Conservation (phyloP, 257 asterid genomes). For the Galeopsis tetrahit region DNA sequence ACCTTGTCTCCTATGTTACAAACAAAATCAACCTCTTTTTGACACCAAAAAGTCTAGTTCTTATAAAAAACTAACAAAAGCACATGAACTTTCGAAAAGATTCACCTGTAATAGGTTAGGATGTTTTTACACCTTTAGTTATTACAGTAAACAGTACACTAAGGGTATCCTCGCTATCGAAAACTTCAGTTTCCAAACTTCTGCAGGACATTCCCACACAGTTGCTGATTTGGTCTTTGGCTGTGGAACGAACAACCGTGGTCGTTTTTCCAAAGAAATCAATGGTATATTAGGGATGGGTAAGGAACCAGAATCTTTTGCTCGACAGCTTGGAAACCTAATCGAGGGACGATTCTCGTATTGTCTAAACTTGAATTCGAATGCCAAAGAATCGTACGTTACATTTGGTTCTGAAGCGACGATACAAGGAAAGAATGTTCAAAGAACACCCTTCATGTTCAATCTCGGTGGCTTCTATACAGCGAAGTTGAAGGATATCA, state of each 20-base stretch:
- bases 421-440: neutral
- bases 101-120: slow-evolving; percentile 17
- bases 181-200: slow-evolving; percentile 32
- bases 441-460: slow-evolving; percentile 12
- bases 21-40: slow-evolving; percentile 36
- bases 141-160: slow-evolving; percentile 22
- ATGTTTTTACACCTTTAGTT: slow-evolving; percentile 24
- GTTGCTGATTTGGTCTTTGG: slow-evolving; percentile 34
- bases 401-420: slow-evolving; percentile 34
- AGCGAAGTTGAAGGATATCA: slow-evolving; percentile 29
- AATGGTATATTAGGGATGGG: slow-evolving; percentile 36
- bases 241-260: slow-evolving; percentile 26
- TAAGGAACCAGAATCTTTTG: slow-evolving; percentile 28
- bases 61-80: neutral
- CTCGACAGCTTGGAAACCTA: slow-evolving; percentile 33
- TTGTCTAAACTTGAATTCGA: slow-evolving; percentile 24
- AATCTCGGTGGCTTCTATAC: neutral
- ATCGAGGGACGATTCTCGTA: slow-evolving; percentile 37
- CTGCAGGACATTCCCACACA: neutral
- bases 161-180: slow-evolving; percentile 32
- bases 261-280: neutral
- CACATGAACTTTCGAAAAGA: slow-evolving; percentile 6
- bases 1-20: slow-evolving; percentile 40
- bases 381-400: neutral
- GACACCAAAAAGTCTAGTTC: slow-evolving; percentile 22